Evolutionary conservation across 148 eudicot genomes (phyloP).

Genomic region (Mesembryanthemum crystallinum): DNA sequence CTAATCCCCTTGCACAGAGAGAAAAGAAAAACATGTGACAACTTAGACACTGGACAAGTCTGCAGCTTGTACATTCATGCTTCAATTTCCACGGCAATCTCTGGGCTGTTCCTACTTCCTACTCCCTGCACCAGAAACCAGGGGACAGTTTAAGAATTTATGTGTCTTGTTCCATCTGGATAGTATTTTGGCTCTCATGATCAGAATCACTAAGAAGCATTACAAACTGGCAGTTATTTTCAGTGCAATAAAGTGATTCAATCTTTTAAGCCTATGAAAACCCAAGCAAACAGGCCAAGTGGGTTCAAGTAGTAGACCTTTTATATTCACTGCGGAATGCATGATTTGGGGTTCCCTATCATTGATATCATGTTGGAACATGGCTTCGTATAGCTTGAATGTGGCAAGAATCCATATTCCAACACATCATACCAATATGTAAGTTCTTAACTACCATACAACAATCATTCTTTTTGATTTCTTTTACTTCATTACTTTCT

Average conservation of each 20-base stretch:
- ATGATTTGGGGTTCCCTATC: too few relatives aligned
- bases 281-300: neutral
- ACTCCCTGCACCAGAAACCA: slow-evolving; percentile 12
- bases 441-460: too few relatives aligned
- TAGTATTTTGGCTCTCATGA: too few relatives aligned
- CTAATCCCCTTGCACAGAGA: too few relatives aligned
- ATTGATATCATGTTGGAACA: too few relatives aligned
- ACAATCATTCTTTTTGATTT: too few relatives aligned
- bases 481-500: too few relatives aligned
- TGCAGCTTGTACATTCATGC: neutral
- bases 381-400: too few relatives aligned
- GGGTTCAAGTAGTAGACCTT: neutral
- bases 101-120: neutral
- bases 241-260: neutral
- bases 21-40: neutral
- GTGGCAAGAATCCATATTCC: too few relatives aligned
- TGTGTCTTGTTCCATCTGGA: neutral
- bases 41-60: neutral
- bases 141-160: neutral
- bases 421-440: too few relatives aligned
- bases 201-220: neutral
- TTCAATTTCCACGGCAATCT: neutral
- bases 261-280: neutral
- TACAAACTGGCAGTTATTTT: neutral
- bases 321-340: neutral